Base-by-base conservation (phyloP, 306 rosid species). In the Cucurbita ficifolia region DNA sequence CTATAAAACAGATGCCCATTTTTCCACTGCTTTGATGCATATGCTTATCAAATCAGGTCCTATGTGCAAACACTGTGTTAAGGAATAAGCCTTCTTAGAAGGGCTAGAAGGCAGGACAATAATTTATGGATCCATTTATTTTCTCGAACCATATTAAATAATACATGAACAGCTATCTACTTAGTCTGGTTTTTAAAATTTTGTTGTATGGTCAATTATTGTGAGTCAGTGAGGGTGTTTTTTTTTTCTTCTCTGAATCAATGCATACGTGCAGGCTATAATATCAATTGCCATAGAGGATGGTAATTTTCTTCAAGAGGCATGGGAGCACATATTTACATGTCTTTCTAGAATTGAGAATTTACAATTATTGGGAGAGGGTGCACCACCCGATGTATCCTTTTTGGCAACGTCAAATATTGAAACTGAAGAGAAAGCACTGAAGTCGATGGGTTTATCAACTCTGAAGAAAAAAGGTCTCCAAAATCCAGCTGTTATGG, bases 321-420 rank as follows among this genome's bases (percentile, higher is more conserved):
- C 99, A 68, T 95, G 99, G 99, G 97, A 95, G 76, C 99, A 95
- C 89, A 91, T 95, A 82, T 74, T 95, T 70, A 95, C 96, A 49
- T 91, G 97, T 80, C 97, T 95, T 81, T 95, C 99, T 12, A 90
- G 99, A 78, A 91, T 95, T 77, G 99, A 95, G 87, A 94, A 95
- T 77, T 88, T 95, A 79, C 99, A 89, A 75, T 82, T 95, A 79
- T 80, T 95, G 81, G 99, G 99, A 43, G 99, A 95, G 87, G 99
- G 99, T 13, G 96, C 91, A 49, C 97, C 95, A n/a, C 79, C 91
- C 48, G 99, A 95, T 80, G 96, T 96, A 70, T 88, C 96, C 70
- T 90, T 85, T 90, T 85, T 94, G 81, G 76, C 88, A 54, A 81
- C 94, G 76, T 74, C 92, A 65, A 86, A 71, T 83, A 70, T 51